A percentile compares a stretch with the other conserved stretches of the same genome.
phyloP scores from a whole-genome alignment of 2,329 filamentous ascomycete species.

The Trichocomaceae sp. region DNA sequence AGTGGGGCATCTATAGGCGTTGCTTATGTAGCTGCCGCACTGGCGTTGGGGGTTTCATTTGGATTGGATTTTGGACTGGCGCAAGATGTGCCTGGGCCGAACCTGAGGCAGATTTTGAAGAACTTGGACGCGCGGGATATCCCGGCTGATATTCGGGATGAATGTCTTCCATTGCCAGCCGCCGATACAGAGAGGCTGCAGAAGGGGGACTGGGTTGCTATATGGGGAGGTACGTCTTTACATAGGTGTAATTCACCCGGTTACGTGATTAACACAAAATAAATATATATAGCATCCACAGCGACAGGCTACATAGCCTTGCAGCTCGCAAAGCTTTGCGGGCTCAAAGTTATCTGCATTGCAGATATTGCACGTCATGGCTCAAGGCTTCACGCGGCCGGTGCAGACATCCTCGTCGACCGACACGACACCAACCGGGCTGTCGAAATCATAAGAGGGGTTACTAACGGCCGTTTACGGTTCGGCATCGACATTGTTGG shows the following conservation, averaged over 20 bases:
- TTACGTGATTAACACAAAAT: not conserved
- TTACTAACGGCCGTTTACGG: conserved; percentile 52
- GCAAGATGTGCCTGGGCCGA: conserved; percentile 7
- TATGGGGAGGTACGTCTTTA: conserved; percentile 59
- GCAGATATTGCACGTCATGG: conserved; percentile 64
- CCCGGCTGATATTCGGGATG: conserved; percentile 55
- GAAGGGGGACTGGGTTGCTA: conserved; percentile 61
- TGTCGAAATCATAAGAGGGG: conserved; percentile 55
- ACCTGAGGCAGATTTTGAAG: conserved; percentile 8
- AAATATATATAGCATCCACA: conserved; percentile 48
- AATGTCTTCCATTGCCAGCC: conserved; percentile 53
- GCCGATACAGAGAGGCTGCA: conserved; percentile 47
- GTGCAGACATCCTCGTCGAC: conserved; percentile 62
- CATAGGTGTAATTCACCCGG: too few species aligned
- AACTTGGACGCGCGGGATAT: conserved; percentile 42
- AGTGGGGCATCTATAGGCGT: conserved; percentile 61
- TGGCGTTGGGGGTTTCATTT: conserved; percentile 63
- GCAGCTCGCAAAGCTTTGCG: conserved; percentile 61
- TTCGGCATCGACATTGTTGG: conserved; percentile 66
- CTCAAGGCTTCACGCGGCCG: conserved; percentile 46
- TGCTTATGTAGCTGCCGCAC: conserved; percentile 61
- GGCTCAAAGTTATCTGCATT: conserved; percentile 58
- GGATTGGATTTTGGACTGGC: conserved; percentile 54
- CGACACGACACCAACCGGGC: conserved; percentile 60
- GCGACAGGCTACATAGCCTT: conserved; percentile 61